These are phyloP conservation scores for Nigrospora oryzae DNA, from an alignment of 2,329 filamentous ascomycete species.

Conservation along the genomic window DNA sequence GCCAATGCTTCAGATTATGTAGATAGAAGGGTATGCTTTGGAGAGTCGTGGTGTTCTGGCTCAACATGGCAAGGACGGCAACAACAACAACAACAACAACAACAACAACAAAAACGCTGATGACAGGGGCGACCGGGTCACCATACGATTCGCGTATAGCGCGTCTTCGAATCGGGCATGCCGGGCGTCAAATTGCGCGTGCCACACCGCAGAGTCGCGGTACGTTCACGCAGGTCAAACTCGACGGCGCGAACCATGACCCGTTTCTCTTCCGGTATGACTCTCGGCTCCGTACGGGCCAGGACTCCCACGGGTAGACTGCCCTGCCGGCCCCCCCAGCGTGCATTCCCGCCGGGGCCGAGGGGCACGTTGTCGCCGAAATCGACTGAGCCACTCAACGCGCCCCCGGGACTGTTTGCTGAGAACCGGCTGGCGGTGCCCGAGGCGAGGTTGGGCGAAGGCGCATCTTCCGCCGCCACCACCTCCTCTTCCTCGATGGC, in stretches of 20 bases:
- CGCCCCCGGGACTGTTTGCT: constrained; percentile 11
- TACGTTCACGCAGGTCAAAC: constrained; percentile 44
- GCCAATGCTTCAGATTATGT: too few species aligned
- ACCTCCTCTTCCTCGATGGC: constrained; percentile 43
- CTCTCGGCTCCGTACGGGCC: constrained; percentile 11
- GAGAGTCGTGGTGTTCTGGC: too few species aligned
- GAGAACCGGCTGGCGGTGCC: constrained; percentile 17
- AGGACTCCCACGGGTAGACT: constrained; percentile 10
- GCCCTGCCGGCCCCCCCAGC: constrained; percentile 24
- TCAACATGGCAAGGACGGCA: too few species aligned
- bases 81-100: too few species aligned
- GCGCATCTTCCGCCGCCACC: constrained; percentile 14
- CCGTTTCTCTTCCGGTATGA: constrained; percentile 43
- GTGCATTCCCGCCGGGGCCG: constrained; percentile 35
- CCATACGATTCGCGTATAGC: constrained; percentile 39
- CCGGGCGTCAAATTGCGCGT: constrained; percentile 41
- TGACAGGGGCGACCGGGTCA: constrained; percentile 11
- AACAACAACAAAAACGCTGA: too few species aligned
- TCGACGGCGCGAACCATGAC: constrained; percentile 49
- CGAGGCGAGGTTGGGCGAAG: constrained; percentile 14
- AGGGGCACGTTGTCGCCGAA: constrained; percentile 26
- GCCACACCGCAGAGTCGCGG: constrained; percentile 43
- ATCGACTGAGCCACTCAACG: constrained; percentile 19
- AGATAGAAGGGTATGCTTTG: too few species aligned
- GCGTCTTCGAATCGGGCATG: constrained; percentile 35